phyloP scores from a whole-genome alignment of 768 basidiomycete species.

The Suillus variegatus region DNA sequence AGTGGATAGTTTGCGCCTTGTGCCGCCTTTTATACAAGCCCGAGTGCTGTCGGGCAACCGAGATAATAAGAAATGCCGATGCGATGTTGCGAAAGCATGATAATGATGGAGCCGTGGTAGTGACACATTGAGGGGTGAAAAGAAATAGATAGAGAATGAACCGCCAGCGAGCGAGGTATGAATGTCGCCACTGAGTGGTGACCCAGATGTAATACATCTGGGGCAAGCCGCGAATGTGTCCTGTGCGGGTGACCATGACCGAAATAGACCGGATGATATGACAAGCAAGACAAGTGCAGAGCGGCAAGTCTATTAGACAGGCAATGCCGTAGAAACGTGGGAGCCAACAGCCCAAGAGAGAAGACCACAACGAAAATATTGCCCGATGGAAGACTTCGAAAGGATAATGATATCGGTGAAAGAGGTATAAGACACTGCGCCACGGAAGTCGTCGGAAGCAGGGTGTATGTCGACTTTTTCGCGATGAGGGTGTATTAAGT shows the following conservation, averaged over 20 bases:
- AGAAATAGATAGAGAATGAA: slow-evolving; percentile 25
- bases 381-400: slow-evolving; percentile 39
- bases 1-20: slow-evolving; percentile 27
- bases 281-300: slow-evolving; percentile 23
- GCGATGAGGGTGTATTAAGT: slow-evolving; percentile 12
- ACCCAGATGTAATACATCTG: slow-evolving; percentile 32
- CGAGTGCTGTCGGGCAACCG: slow-evolving; percentile 28
- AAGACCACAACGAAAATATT: slow-evolving; percentile 29
- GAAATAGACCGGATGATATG: slow-evolving; percentile 29
- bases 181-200: slow-evolving; percentile 41
- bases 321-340: slow-evolving; percentile 24
- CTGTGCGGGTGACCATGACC: slow-evolving; percentile 42
- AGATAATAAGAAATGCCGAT: slow-evolving; percentile 34
- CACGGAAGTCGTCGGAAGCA: slow-evolving; percentile 19
- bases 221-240: slow-evolving; percentile 30
- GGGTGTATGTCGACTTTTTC: slow-evolving; percentile 9
- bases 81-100: slow-evolving; percentile 45
- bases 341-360: slow-evolving; percentile 34
- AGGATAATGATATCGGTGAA: slow-evolving; percentile 43
- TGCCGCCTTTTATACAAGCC: slow-evolving; percentile 41
- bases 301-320: slow-evolving; percentile 29
- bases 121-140: slow-evolving; percentile 42
- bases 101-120: slow-evolving; percentile 40
- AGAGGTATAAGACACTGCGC: slow-evolving; percentile 27
- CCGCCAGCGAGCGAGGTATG: slow-evolving; percentile 45